phyloP scores from a whole-genome alignment of 2,329 filamentous ascomycete species.

The Dactylellina cionopaga region DNA sequence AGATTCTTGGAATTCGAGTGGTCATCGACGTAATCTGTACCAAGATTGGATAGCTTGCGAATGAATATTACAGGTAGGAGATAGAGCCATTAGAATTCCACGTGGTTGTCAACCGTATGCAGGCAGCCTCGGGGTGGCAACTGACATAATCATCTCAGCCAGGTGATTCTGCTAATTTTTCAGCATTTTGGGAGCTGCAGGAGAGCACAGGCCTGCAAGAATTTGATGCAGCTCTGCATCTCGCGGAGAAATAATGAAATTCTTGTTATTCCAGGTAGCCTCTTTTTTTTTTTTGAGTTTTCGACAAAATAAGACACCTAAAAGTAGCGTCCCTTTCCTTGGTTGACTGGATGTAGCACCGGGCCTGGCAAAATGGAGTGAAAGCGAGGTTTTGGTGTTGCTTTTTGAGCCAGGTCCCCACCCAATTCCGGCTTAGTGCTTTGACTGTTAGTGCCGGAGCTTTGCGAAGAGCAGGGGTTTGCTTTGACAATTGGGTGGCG shows the following conservation, averaged over 20 bases:
- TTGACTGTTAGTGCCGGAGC: conserved; percentile 38
- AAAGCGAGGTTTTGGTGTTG: conserved; percentile 40
- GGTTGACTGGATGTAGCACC: not conserved
- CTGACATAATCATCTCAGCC: conserved; percentile 35
- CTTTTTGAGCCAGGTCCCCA: conserved; percentile 22
- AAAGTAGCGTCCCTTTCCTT: not conserved
- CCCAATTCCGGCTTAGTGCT: conserved; percentile 19
- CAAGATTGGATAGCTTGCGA: no score
- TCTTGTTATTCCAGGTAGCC: conserved; percentile 16
- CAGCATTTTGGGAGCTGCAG: conserved; percentile 10
- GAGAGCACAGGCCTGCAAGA: not conserved
- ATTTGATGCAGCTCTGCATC: conserved; percentile 21
- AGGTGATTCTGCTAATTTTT: conserved; percentile 12
- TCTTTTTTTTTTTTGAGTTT: conserved; percentile 16
- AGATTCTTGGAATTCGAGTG: conserved; percentile 11
- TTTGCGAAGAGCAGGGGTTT: conserved; percentile 39
- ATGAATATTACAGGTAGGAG: conserved; percentile 7
- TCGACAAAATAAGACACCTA: conserved; percentile 49
- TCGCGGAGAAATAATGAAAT: conserved; percentile 37
- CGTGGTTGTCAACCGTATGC: conserved; percentile 25
- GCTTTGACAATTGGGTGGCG: conserved; percentile 31
- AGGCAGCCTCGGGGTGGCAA: conserved; percentile 38
- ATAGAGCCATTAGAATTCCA: conserved; percentile 26
- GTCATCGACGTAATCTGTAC: conserved; percentile 9
- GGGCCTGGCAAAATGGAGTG: conserved; percentile 23